Evolutionary conservation across 169 alveolate genomes (phyloP).

Genomic region (Eimeria praecox): DNA sequence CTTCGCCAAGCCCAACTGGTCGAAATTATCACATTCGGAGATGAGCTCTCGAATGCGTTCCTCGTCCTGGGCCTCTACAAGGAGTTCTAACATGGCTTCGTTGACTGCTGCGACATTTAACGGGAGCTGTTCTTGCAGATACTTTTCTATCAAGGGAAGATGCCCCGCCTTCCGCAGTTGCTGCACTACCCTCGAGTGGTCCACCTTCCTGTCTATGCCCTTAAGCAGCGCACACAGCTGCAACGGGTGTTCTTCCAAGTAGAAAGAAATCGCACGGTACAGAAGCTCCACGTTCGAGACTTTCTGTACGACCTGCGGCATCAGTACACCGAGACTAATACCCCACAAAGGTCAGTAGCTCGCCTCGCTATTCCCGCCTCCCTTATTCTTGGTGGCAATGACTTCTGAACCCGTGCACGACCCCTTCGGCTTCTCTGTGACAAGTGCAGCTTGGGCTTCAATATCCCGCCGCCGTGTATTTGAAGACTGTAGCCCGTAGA

Average conservation of each 20-base stretch:
- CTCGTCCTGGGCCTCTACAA: slow-evolving; percentile 98
- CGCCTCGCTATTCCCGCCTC: not conserved
- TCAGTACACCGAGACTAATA: not conserved
- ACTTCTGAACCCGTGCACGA: not conserved
- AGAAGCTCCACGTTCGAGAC: slow-evolving; percentile 97
- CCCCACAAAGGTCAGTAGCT: not conserved
- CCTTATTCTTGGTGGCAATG: not conserved
- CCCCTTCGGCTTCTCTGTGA: not conserved
- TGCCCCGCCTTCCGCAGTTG: slow-evolving; percentile 90
- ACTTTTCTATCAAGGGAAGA: slow-evolving; percentile 90
- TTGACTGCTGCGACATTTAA: slow-evolving; percentile 96
- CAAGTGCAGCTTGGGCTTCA: not conserved
- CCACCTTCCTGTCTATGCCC: slow-evolving; percentile 89
- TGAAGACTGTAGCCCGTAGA: not conserved
- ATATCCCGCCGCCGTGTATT: not conserved
- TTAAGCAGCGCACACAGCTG: slow-evolving; percentile 95
- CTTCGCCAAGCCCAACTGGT: slow-evolving; percentile 94
- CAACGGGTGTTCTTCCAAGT: slow-evolving; percentile 99
- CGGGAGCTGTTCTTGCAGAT: slow-evolving; percentile 88
- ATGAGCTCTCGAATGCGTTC: slow-evolving; percentile 95
- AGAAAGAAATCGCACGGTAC: slow-evolving; percentile 98
- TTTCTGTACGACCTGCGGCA: slow-evolving; percentile 85
- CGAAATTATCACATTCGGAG: slow-evolving; percentile 96
- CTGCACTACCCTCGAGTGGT: slow-evolving; percentile 96
- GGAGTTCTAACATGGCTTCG: slow-evolving; percentile 98